Evolutionary conservation across 768 basidiomycete species (phyloP), one percentile per base, ranked within the genome.

Genomic region (Auricularia heimuer): DNA sequence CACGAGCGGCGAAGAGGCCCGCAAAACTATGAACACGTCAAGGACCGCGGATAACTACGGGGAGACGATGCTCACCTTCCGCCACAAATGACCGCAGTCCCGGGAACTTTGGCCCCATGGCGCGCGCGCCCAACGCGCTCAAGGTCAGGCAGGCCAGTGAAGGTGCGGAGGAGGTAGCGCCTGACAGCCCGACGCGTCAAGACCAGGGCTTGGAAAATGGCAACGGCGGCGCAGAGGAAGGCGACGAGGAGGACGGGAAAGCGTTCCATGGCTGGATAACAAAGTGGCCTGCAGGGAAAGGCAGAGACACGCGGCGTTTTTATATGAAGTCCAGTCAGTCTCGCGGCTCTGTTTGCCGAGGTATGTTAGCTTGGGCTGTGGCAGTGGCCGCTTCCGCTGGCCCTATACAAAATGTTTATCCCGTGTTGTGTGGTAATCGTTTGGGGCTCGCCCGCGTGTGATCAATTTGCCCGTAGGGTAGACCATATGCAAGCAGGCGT

Each of bases 1-100:
- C 68, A 18, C 74, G 68, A 3, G 76, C 75, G 7, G 76, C 61
- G 37, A 73, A 63, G 6, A 77, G 65, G 8, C 76, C 76, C 16
- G 72, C 71, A n/a, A 77, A 69, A 61, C 76, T 77, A 56, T 29
- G 16, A 6, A 29, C 56, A 14, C 39, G 39, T 42, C 18, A 14
- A 29, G 11, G 24, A 3, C 24, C 18, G 47, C 10, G 1, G 1
- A 1, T n/a, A 29, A 29, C 56, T 3, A 60, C 10, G 24, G 56
- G 56, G 34, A 12, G 56, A 29, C 18, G 47, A 60, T 7, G 56
- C 56, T 14, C 29, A 60, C 56, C 56, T 60, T 8, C 56, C 56
- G 24, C 56, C 56, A 24, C 56, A 60, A 14, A 60, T 24, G 18
- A 60, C 56, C 1, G 56, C 56, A 18, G 56, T 60, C 11, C 56